These are phyloP conservation scores for Xerocomellus intermedius DNA, from an alignment of 768 basidiomycete species.

Conservation along the genomic window DNA sequence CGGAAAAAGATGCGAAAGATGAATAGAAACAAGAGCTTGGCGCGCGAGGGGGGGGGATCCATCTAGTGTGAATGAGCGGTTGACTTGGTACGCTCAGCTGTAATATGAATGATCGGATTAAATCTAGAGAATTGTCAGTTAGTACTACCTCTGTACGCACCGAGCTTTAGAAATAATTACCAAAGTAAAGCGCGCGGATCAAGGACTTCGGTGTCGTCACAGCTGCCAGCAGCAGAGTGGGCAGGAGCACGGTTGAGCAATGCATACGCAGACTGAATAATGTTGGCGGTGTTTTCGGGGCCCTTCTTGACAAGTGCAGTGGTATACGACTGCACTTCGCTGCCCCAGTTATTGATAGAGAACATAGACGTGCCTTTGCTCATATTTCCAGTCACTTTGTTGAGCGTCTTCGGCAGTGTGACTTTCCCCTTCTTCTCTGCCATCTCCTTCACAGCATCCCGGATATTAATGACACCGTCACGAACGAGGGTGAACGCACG, in stretches of 20 bases:
- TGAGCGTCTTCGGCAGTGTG: not conserved
- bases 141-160: not conserved
- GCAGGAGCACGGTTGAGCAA: not conserved
- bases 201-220: not conserved
- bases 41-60: no score
- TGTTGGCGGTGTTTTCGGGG: not conserved
- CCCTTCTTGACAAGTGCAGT: not conserved
- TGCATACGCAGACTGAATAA: not conserved
- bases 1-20: no score
- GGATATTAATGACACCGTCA: not conserved
- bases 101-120: no score
- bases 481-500: not conserved
- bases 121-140: not conserved
- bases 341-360: conserved; percentile 3
- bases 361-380: conserved; percentile 3
- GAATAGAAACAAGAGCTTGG: no score
- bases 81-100: no score
- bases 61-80: no score
- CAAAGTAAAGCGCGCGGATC: conserved; percentile 1
- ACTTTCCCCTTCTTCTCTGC: conserved; percentile 2
- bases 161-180: not conserved
- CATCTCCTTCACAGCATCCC: conserved; percentile 3
- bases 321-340: not conserved
- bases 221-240: not conserved
- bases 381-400: conserved; percentile 1